phyloP scores from a whole-genome alignment of 1,139 yeast genomes.

The Nadsonia commutata region DNA sequence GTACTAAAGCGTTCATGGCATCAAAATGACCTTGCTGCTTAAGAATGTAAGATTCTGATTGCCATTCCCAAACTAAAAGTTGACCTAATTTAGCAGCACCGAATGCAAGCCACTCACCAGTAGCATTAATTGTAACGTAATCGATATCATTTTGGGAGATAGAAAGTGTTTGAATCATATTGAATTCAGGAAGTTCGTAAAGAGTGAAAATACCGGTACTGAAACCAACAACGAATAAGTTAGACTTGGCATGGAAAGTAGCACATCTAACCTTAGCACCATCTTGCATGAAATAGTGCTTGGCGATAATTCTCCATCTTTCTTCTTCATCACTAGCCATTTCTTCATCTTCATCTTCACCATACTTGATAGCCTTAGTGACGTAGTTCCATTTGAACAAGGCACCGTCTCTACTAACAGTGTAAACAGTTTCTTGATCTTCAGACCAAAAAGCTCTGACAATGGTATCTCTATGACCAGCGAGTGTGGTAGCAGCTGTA shows the following conservation, averaged over 20 bases:
- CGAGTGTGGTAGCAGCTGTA: slow-evolving; percentile 68
- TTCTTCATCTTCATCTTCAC: slow-evolving; percentile 26
- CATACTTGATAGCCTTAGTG: slow-evolving; percentile 32
- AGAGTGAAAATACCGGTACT: slow-evolving; percentile 80
- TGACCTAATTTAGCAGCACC: slow-evolving; percentile 92
- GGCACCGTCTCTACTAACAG: slow-evolving; percentile 92
- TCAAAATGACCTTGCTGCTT: slow-evolving; percentile 98
- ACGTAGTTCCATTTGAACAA: slow-evolving; percentile 82
- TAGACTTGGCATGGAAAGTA: slow-evolving; percentile 61
- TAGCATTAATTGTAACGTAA: slow-evolving; percentile 58
- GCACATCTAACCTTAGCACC: slow-evolving; percentile 61
- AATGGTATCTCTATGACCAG: slow-evolving; percentile 89
- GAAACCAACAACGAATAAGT: slow-evolving; percentile 78
- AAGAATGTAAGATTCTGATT: slow-evolving; percentile 84
- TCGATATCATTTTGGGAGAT: slow-evolving; percentile 89
- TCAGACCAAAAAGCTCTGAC: slow-evolving; percentile 73
- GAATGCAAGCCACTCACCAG: slow-evolving; percentile 96
- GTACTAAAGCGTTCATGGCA: slow-evolving; percentile 65
- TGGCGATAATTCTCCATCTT: slow-evolving; percentile 74
- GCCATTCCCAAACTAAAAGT: slow-evolving; percentile 95
- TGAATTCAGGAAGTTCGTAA: slow-evolving; percentile 74
- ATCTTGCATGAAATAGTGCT: slow-evolving; percentile 56
- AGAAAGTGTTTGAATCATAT: slow-evolving; percentile 67
- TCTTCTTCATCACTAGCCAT: slow-evolving; percentile 12
- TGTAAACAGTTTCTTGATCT: slow-evolving; percentile 77